phyloP scores from a whole-genome alignment of 257 asterid genomes.

The Nicotiana otophora region DNA sequence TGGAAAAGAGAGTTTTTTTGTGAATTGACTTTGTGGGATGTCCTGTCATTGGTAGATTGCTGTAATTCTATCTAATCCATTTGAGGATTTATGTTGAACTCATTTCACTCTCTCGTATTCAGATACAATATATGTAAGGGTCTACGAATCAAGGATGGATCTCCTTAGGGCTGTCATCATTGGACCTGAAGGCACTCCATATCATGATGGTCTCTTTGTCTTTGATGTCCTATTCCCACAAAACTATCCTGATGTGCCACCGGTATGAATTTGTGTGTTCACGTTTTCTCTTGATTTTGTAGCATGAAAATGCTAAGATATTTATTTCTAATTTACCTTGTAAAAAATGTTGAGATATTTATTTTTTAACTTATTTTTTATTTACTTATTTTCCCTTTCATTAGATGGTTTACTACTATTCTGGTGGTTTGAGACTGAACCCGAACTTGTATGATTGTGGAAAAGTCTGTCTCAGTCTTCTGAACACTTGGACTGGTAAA shows the following conservation, averaged over 20 bases:
- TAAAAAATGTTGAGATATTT: background rate
- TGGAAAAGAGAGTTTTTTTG: background rate
- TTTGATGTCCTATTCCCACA: conserved; percentile 45
- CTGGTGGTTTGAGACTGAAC: conserved; percentile 51
- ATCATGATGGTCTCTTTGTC: conserved; percentile 56
- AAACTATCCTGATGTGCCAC: conserved; percentile 40
- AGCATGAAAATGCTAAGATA: background rate
- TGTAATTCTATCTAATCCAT: background rate
- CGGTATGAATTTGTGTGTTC: conserved; percentile 25
- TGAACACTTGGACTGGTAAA: conserved; percentile 50
- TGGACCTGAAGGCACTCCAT: conserved; percentile 61
- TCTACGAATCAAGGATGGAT: conserved; percentile 52
- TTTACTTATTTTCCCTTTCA: background rate
- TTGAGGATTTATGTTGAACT: background rate
- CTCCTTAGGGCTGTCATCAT: conserved; percentile 51
- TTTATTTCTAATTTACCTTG: background rate
- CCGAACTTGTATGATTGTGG: conserved; percentile 59
- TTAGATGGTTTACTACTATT: conserved; percentile 47
- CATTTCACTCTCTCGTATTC: background rate
- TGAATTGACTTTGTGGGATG: background rate
- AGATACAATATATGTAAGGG: conserved; percentile 49
- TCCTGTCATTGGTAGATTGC: background rate
- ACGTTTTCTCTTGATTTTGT: background rate
- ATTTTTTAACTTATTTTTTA: background rate
- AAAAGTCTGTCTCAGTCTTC: conserved; percentile 56